These are phyloP conservation scores for Withania somnifera DNA, from an alignment of 305 asterid genomes.

Conservation along the genomic window DNA sequence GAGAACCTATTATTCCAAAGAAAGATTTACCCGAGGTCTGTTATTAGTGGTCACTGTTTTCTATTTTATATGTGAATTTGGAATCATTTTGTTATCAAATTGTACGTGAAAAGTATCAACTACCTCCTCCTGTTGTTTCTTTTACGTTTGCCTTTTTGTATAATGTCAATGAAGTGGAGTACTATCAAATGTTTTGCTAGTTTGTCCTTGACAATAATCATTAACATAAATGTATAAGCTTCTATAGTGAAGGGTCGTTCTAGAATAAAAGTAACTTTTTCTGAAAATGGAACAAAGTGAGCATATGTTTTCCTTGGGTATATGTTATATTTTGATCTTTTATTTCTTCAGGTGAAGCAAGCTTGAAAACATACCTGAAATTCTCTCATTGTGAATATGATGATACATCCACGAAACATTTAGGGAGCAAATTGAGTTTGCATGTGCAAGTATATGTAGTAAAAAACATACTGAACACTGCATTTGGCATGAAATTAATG, in stretches of 20 bases:
- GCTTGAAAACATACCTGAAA: neutral
- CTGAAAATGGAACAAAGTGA: neutral
- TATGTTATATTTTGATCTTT: neutral
- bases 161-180: neutral
- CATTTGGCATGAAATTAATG: neutral
- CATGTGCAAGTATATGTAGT: neutral
- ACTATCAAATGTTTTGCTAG: neutral
- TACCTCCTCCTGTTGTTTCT: neutral
- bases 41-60: neutral
- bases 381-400: neutral
- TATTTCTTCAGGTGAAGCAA: neutral
- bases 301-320: neutral
- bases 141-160: slow-evolving; percentile 1
- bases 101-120: neutral
- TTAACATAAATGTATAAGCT: neutral
- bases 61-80: slow-evolving; percentile 2
- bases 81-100: neutral
- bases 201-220: neutral
- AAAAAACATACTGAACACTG: neutral
- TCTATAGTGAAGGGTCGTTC: neutral
- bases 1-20: slow-evolving; percentile 26
- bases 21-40: slow-evolving; percentile 55
- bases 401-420: neutral
- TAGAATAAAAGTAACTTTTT: neutral
- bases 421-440: neutral